A percentile compares a stretch with the other conserved stretches of the same genome.
Conservation (phyloP, 805 yeast species). For the Schizosaccharomyces osmophilus region DNA sequence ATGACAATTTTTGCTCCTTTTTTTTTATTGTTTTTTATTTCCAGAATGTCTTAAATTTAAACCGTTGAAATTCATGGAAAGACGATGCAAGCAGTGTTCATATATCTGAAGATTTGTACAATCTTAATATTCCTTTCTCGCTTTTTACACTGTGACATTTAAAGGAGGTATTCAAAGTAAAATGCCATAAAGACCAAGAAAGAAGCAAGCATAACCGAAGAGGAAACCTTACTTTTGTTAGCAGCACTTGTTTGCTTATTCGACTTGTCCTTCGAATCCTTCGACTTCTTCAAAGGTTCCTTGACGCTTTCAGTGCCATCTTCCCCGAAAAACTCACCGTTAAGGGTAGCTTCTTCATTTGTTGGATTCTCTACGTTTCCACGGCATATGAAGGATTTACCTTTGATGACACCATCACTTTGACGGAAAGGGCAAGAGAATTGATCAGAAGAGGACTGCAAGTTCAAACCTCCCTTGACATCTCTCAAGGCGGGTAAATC, state of each 20-base stretch:
- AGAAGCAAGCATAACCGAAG: no score
- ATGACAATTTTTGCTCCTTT: no score
- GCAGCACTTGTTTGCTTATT: neutral
- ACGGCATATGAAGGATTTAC: conserved; percentile 55
- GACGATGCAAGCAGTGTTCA: no score
- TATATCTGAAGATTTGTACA: no score
- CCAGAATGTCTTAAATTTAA: no score
- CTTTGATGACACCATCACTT: conserved; percentile 66
- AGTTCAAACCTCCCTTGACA: conserved; percentile 79
- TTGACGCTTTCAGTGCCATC: neutral
- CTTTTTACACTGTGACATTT: no score
- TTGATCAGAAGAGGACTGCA: conserved; percentile 45
- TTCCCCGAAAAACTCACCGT: neutral
- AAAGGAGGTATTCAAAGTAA: no score
- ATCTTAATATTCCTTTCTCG: no score
- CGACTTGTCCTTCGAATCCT: neutral
- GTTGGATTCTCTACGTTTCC: neutral
- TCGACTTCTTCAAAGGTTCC: neutral
- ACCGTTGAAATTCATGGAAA: no score
- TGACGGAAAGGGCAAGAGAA: conserved; percentile 62
- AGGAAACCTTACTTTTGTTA: neutral
- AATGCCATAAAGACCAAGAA: no score
- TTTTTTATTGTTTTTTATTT: no score
- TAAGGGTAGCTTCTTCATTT: neutral
- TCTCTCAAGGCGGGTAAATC: conserved; percentile 45